phyloP scores from a whole-genome alignment of 495 filamentous ascomycete species.

The Tuber calosporum region DNA sequence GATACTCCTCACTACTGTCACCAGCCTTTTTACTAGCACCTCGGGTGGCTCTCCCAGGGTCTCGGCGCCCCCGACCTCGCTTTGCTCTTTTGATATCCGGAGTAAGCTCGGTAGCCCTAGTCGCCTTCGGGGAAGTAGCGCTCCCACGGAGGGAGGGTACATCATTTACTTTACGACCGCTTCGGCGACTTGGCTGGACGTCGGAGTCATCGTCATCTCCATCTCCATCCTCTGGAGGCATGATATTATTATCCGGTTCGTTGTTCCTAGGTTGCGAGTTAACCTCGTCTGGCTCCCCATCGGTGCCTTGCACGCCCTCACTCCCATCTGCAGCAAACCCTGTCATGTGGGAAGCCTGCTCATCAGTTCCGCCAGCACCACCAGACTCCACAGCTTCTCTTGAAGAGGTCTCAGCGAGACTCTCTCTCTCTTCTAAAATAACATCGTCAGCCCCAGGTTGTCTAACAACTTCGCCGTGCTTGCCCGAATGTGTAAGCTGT shows the following conservation, averaged over 20 bases:
- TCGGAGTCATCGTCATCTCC: constrained; percentile 46
- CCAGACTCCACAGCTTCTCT: constrained; percentile 1
- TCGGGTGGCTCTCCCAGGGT: not conserved
- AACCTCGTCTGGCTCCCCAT: constrained; percentile 1
- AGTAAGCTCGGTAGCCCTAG: not conserved
- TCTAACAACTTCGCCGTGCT: constrained; percentile 27
- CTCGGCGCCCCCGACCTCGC: not conserved
- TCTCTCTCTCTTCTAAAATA: constrained; percentile 33
- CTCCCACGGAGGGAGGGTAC: not conserved
- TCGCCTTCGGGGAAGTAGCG: not conserved
- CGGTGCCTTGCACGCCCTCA: not conserved
- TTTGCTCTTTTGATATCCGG: not conserved
- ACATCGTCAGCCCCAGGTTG: constrained; percentile 18
- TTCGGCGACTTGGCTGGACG: not conserved
- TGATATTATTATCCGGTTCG: constrained; percentile 48
- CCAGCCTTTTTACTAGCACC: not conserved
- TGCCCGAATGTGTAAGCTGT: constrained; percentile 33
- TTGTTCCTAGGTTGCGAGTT: not conserved
- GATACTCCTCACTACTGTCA: constrained; percentile 4
- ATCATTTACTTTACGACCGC: not conserved
- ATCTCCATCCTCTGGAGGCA: constrained; percentile 52
- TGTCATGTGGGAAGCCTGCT: not conserved
- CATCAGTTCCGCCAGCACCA: not conserved
- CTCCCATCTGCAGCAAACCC: not conserved
- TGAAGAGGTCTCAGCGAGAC: constrained; percentile 11